Conservation (phyloP, 331 rosid genomes). For the Saraca asoca region DNA sequence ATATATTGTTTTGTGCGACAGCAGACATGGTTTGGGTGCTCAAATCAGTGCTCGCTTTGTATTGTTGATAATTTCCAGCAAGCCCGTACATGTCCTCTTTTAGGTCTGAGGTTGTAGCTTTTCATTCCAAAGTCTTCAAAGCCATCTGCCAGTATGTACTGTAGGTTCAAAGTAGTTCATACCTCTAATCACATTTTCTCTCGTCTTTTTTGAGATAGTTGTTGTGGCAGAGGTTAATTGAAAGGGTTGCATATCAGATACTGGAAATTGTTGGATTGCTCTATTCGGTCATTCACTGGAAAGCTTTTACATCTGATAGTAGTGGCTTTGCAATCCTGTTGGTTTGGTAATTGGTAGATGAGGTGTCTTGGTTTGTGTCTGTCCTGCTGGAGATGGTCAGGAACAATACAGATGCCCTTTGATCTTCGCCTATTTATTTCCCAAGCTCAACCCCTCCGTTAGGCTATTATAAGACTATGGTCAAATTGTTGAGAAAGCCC, state of each 20-base stretch:
- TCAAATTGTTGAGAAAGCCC: constrained; percentile 23
- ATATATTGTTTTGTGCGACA: not conserved
- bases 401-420: not conserved
- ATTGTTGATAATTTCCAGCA: not conserved
- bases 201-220: constrained; percentile 2
- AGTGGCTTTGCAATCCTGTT: constrained; percentile 15
- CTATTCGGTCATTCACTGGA: constrained; percentile 6
- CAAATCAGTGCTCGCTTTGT: not conserved
- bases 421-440: constrained; percentile 9
- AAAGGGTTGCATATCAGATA: constrained; percentile 9
- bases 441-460: constrained; percentile 4
- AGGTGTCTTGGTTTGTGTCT: constrained; percentile 13
- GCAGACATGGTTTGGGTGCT: not conserved
- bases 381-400: not conserved
- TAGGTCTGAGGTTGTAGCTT: constrained; percentile 21
- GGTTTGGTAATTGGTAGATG: constrained; percentile 4
- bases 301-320: not conserved
- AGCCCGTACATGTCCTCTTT: not conserved
- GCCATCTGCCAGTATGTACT: too few relatives aligned
- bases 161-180: not conserved
- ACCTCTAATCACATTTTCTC: not conserved
- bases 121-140: not conserved
- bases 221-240: not conserved
- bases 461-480: constrained; percentile 14
- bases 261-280: constrained; percentile 27